Base-by-base conservation (phyloP, 2,329 filamentous ascomycete genomes). In the Colletotrichum navitas region DNA sequence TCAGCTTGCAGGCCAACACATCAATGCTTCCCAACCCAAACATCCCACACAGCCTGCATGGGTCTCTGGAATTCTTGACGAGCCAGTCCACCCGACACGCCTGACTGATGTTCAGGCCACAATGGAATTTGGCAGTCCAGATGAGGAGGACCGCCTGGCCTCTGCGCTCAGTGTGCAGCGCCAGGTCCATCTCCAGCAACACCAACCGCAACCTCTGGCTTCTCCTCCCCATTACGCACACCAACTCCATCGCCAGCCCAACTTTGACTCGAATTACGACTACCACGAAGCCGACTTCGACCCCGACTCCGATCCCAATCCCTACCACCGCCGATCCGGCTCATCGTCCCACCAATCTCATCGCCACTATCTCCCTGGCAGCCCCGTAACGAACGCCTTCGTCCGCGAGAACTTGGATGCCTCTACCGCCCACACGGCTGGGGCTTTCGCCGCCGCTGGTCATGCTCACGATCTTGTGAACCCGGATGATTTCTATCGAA, bases 401-500 rank as follows among this genome's bases (percentile, higher is more conserved):
- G 26, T 45, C 52, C 52, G 66, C 63, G 34, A 68, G 55, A 71
- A 73, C 55, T 56, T 63, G 67, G 60, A 74, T 68, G 64, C 60
- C 68, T 58, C 65, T 71, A 49, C 74, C 66, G 72, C 63, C 56
- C 71, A 75, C 63, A 59, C 77, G 68, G 75, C 77, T 74, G 74
- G 74, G 73, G 75, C 73, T 68, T 72, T 74, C 66, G 71, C 74
- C 60, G 75, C 75, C 66, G 73, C 76, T 63, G 59, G 80, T 65
- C 80, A 83, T 82, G 80, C 79, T 74, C 78, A 80, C 78, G 81
- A 81, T 76, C 73, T 82, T 76, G 78, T 84, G 80, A 84, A 87
- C 76, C 85, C 87, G 75, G 86, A 87, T 84, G 83, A 87, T 78
- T 89, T 88, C 79, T 89, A 89, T 80, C 85, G 84, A 75, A 84